Base-by-base conservation (phyloP, 805 yeast genomes). In the Myxozyma sirexii region DNA sequence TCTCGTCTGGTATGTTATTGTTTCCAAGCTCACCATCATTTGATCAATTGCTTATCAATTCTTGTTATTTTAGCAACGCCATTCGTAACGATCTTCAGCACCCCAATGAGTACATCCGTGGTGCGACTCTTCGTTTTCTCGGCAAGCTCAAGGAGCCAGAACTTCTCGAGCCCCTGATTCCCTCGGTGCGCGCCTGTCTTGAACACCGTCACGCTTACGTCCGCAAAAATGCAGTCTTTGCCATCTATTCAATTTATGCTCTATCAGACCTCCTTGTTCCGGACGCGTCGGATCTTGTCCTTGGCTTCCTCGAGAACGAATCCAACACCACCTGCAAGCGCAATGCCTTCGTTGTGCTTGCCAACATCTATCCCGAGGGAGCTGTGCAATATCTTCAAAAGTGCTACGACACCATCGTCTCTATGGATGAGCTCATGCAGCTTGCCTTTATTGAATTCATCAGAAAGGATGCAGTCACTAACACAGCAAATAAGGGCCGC, bases 151-250 rank as follows among this genome's bases (percentile, higher is more conserved):
- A 85, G 71, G 98, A 94, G 77, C 87, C 96, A 1, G 99, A 94
- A 74, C 82, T 94, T 65, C 81, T 94, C 72, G 99, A 96, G 76
- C 96, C 97, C 54, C 82, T 94, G 75, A 94, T 94, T 43, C 97
- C 98, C 31, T 86, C 94, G 43, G 92, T 91, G 46, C 84, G 97
- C 70, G 84, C 84, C 59, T 91, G 97, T 77, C 79, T 96, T 68
- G 96, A 90, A 67, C 97, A 94, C 76, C 87, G 99, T 68, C 98
- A 94, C 75, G 96, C 98, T 8, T 94, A 96, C 71, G 99, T 94
- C 64, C 86, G 99, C 73, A 94, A 94, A 75, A 93, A 94, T 72
- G 99, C 99, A 5, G 92, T 90, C 23, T 87, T 93, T 75, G 96
- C 98, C 43, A 84, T 94, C 60, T 83, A 82, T 69, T 85, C 96